phyloP scores from a whole-genome alignment of 164 flowering plant species.

The Echeveria elegans region DNA sequence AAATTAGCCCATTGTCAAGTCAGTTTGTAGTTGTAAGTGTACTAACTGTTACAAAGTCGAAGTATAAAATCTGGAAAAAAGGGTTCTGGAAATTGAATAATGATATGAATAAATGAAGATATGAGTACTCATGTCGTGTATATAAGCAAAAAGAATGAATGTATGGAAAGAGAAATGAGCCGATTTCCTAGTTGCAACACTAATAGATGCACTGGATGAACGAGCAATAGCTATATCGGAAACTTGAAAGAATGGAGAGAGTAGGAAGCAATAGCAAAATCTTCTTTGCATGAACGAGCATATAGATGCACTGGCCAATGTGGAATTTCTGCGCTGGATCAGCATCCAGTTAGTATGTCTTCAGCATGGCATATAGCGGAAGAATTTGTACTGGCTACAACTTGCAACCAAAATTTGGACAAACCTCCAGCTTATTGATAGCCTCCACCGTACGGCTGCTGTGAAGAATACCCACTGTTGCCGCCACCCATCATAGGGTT shows the following conservation, averaged over 20 bases:
- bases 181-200: neutral
- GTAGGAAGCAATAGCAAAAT: neutral
- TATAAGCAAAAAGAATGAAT: neutral
- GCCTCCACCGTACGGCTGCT: slow-evolving; percentile 72
- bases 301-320: neutral
- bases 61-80: too few species aligned
- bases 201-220: too few species aligned
- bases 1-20: too few species aligned
- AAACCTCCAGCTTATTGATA: slow-evolving; percentile 17
- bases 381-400: neutral
- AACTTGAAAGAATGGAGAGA: neutral
- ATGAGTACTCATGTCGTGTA: neutral
- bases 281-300: neutral
- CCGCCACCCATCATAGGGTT: slow-evolving; percentile 78
- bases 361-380: neutral
- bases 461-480: slow-evolving; percentile 34
- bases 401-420: neutral
- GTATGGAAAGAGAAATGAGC: neutral
- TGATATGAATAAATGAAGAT: neutral
- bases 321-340: neutral
- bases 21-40: too few species aligned
- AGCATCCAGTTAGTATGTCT: neutral
- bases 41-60: too few species aligned
- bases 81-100: neutral
- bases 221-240: neutral